These are phyloP conservation scores for Saccharomycopsis sp. DNA, from an alignment of 805 yeast genomes.

Conservation along the genomic window DNA sequence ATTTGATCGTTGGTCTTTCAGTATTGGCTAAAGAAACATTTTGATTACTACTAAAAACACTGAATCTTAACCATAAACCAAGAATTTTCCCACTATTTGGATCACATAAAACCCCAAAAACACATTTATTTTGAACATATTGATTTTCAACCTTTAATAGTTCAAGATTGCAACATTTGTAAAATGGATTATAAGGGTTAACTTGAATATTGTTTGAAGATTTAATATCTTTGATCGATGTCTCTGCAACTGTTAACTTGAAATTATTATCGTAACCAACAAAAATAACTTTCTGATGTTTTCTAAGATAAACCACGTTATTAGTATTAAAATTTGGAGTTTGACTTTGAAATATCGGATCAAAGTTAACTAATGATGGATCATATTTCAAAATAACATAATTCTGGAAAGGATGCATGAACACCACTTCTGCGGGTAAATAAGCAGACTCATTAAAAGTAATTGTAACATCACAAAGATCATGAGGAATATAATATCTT, in stretches of 20 bases:
- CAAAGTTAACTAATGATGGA: slow-evolving; percentile 18
- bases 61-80: slow-evolving; percentile 18
- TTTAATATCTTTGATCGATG: slow-evolving; percentile 17
- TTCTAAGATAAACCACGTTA: slow-evolving; percentile 15
- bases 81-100: slow-evolving; percentile 16
- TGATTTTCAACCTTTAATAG: slow-evolving; percentile 17
- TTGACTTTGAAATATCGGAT: slow-evolving; percentile 16
- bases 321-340: slow-evolving; percentile 19
- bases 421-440: slow-evolving; percentile 18
- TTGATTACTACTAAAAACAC: slow-evolving; percentile 18
- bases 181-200: slow-evolving; percentile 18
- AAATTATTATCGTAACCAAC: slow-evolving; percentile 19
- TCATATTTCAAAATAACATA: slow-evolving; percentile 19
- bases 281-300: slow-evolving; percentile 18
- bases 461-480: slow-evolving; percentile 18
- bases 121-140: slow-evolving; percentile 18
- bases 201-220: slow-evolving; percentile 17
- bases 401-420: slow-evolving; percentile 19
- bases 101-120: slow-evolving; percentile 19
- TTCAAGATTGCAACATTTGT: slow-evolving; percentile 18
- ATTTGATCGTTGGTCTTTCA: slow-evolving; percentile 16
- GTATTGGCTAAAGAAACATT: slow-evolving; percentile 15
- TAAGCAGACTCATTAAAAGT: slow-evolving; percentile 17
- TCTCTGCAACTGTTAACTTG: slow-evolving; percentile 18
- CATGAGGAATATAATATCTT: slow-evolving; percentile 18